Conservation (phyloP, 257 asterid genomes). For the Lycium barbarum region DNA sequence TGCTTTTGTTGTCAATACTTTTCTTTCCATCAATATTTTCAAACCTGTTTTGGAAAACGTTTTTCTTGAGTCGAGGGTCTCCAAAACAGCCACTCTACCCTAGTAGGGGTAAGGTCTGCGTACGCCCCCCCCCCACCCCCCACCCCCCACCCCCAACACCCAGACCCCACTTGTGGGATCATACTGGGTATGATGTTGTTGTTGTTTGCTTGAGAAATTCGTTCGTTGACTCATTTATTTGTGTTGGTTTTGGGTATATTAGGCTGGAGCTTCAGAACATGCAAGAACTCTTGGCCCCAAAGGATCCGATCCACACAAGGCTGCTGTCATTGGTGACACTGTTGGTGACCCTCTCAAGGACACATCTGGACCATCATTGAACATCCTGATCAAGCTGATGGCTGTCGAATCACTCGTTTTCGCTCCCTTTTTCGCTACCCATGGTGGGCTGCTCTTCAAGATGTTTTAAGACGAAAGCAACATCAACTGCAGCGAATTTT, state of each 20-base stretch:
- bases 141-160: too few species aligned
- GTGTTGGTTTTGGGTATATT: neutral
- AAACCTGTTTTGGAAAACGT: too few species aligned
- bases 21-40: too few species aligned
- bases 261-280: slow-evolving; percentile 70
- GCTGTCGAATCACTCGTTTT: slow-evolving; percentile 68
- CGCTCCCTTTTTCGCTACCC: slow-evolving; percentile 71
- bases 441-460: slow-evolving; percentile 68
- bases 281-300: slow-evolving; percentile 59
- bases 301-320: slow-evolving; percentile 68
- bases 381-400: slow-evolving; percentile 67
- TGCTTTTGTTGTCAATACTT: too few species aligned
- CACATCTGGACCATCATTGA: slow-evolving; percentile 65
- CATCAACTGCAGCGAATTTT: neutral
- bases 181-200: too few species aligned
- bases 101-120: too few species aligned
- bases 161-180: too few species aligned
- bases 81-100: too few species aligned
- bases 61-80: too few species aligned
- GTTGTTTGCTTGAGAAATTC: neutral
- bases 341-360: slow-evolving; percentile 71
- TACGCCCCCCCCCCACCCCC: too few species aligned
- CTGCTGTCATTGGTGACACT: slow-evolving; percentile 69
- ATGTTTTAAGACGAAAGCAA: slow-evolving; percentile 11
- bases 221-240: neutral